These are phyloP conservation scores for Sparassis latifolia DNA, from an alignment of 1,284 basidiomycete species.

Conservation along the genomic window DNA sequence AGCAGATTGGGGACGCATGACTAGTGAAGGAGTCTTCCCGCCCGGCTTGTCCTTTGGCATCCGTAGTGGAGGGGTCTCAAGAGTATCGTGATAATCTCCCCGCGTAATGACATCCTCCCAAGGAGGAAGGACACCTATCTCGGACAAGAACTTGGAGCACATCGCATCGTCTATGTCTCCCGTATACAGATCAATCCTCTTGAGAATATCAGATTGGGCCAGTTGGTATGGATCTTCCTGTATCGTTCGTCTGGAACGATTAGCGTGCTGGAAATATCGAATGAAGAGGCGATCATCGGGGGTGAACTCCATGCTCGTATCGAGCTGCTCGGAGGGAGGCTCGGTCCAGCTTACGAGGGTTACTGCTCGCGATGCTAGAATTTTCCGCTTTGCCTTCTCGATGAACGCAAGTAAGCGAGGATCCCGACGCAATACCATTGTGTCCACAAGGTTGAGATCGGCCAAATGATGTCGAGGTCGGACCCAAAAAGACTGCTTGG, in stretches of 20 bases:
- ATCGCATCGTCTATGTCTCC: slow-evolving; percentile 27
- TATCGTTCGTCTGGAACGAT: slow-evolving; percentile 52
- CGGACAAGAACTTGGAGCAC: slow-evolving; percentile 37
- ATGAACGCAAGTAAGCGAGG: slow-evolving; percentile 51
- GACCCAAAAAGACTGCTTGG: slow-evolving; percentile 58
- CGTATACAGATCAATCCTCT: slow-evolving; percentile 39
- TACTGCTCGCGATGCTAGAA: slow-evolving; percentile 28
- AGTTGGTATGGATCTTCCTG: slow-evolving; percentile 60
- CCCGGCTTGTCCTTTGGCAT: not conserved
- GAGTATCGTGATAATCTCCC: slow-evolving; percentile 11
- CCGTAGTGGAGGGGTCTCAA: not conserved
- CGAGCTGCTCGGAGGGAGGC: slow-evolving; percentile 28
- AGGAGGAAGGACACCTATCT: slow-evolving; percentile 66
- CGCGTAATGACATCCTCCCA: slow-evolving; percentile 60
- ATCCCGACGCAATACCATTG: slow-evolving; percentile 41
- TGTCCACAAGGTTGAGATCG: slow-evolving; percentile 46
- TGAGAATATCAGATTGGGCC: slow-evolving; percentile 55
- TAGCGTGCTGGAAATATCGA: slow-evolving; percentile 55
- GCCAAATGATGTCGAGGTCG: slow-evolving; percentile 60
- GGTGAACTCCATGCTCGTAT: slow-evolving; percentile 31
- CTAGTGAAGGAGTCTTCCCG: too few relatives aligned
- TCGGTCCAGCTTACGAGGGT: slow-evolving; percentile 25
- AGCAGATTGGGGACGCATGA: slow-evolving; percentile 2
- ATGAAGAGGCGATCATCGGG: slow-evolving; percentile 60
- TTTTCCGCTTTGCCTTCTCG: slow-evolving; percentile 44